Evolutionary conservation across 2,329 filamentous ascomycete genomes (phyloP).

Genomic region (Davidsoniella eucalypti): DNA sequence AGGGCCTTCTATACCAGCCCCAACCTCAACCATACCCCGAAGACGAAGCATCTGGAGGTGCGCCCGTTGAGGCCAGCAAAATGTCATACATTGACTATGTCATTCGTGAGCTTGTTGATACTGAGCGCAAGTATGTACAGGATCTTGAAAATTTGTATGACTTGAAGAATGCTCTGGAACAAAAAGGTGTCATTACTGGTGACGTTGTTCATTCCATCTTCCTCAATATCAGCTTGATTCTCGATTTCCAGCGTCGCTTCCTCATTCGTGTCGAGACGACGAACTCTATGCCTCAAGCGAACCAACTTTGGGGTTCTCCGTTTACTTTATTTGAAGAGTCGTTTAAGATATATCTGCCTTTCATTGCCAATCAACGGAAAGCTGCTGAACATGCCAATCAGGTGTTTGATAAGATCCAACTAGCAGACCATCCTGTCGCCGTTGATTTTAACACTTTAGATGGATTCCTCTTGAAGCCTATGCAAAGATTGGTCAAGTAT

Average conservation of each 20-base stretch:
- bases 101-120: conserved; percentile 79
- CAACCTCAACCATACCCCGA: conserved; percentile 44
- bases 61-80: conserved; percentile 39
- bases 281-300: conserved; percentile 58
- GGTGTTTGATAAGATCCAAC: conserved; percentile 72
- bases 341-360: conserved; percentile 88
- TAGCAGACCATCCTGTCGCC: conserved; percentile 62
- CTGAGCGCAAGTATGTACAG: conserved; percentile 93
- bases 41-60: conserved; percentile 26
- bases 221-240: conserved; percentile 82
- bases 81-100: conserved; percentile 72
- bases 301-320: conserved; percentile 88
- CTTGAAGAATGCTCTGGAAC: conserved; percentile 76
- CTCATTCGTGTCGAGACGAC: conserved; percentile 92
- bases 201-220: conserved; percentile 91
- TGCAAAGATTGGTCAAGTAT: conserved; percentile 90
- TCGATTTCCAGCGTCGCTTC: conserved; percentile 91
- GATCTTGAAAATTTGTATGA: conserved; percentile 89
- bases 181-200: conserved; percentile 72
- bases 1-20: conserved; percentile 51
- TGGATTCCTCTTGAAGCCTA: conserved; percentile 88
- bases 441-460: conserved; percentile 76
- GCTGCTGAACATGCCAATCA: conserved; percentile 71
- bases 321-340: conserved; percentile 73
- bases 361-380: conserved; percentile 90